Conservation (phyloP, 2,329 filamentous ascomycete genomes). For the Truncatella angustata region DNA sequence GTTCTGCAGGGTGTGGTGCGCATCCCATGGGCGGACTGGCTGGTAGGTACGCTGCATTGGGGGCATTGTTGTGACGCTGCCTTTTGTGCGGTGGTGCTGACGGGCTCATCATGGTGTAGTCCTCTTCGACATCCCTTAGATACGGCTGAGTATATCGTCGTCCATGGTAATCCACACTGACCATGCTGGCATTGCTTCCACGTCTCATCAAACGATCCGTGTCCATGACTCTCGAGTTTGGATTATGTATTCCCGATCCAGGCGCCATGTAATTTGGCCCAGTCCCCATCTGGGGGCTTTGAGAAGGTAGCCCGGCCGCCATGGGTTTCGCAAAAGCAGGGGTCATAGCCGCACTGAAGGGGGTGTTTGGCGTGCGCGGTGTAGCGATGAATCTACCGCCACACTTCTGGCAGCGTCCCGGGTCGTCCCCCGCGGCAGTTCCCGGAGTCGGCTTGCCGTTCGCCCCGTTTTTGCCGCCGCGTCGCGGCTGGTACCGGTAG, state of each 20-base stretch:
- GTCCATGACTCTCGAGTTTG: constrained; percentile 27
- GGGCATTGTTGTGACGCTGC: constrained; percentile 28
- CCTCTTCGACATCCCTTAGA: constrained; percentile 38
- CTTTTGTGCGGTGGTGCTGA: constrained; percentile 26
- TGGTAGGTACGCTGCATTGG: constrained; percentile 22
- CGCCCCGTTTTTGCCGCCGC: constrained; percentile 43
- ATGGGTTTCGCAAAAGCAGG: constrained; percentile 20
- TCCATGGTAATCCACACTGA: constrained; percentile 58
- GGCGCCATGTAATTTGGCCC: constrained; percentile 12
- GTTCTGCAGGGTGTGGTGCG: constrained; percentile 19
- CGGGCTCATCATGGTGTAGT: constrained; percentile 33
- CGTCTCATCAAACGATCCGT: constrained; percentile 27
- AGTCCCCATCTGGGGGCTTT: background rate
- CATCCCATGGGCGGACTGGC: constrained; percentile 40
- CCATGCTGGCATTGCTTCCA: constrained; percentile 21
- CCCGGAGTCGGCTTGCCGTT: constrained; percentile 2
- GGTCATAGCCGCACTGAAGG: constrained; percentile 35
- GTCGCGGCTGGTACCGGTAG: constrained; percentile 89
- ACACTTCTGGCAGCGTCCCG: constrained; percentile 67
- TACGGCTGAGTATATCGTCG: constrained; percentile 53
- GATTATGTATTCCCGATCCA: constrained; percentile 16
- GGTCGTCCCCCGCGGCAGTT: constrained; percentile 42
- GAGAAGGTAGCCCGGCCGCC: background rate
- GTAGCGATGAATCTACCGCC: constrained; percentile 66
- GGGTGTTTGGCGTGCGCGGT: constrained; percentile 56